Evolutionary conservation across 108 stramenopile genomes (phyloP).

Genomic region (Nitzschia sp.): DNA sequence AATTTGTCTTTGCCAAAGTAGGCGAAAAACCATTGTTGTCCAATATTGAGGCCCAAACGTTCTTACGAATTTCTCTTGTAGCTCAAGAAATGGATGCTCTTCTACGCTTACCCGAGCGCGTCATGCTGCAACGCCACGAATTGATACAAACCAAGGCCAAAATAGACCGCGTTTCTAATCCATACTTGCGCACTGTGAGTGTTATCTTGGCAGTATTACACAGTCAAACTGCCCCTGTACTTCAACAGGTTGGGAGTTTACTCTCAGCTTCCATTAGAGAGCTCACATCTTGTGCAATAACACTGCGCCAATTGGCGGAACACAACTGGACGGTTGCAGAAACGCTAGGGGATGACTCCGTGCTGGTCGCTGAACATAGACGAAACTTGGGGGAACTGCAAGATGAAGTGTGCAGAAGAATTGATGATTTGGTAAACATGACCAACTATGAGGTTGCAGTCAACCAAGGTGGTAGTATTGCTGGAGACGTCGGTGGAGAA

Average conservation of each 20-base stretch:
- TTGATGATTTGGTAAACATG: slow-evolving; percentile 20
- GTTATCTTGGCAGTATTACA: background rate
- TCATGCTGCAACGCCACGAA: slow-evolving; percentile 10
- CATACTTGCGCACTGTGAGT: slow-evolving; percentile 5
- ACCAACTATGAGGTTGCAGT: background rate
- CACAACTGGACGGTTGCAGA: slow-evolving; percentile 23
- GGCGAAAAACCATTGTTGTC: slow-evolving; percentile 31
- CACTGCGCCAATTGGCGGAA: slow-evolving; percentile 30
- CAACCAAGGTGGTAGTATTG: background rate
- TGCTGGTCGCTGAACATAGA: slow-evolving; percentile 22
- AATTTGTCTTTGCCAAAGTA: slow-evolving; percentile 27
- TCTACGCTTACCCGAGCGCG: slow-evolving; percentile 7
- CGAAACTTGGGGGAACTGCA: slow-evolving; percentile 35
- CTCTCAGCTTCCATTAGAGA: slow-evolving; percentile 2
- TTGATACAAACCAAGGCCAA: background rate
- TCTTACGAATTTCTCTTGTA: slow-evolving; percentile 23
- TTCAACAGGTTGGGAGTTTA: slow-evolving; percentile 2
- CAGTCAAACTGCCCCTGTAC: background rate
- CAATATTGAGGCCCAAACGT: slow-evolving; percentile 32
- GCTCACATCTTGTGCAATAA: background rate
- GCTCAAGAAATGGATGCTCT: slow-evolving; percentile 43
- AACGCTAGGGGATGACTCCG: slow-evolving; percentile 6
- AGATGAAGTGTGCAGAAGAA: slow-evolving; percentile 29
- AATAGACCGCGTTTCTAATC: background rate
- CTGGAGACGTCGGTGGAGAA: background rate